Evolutionary conservation across 179 eudicot species (phyloP), one percentile per base, ranked within the genome.

Genomic region (Corrigiola litoralis): DNA sequence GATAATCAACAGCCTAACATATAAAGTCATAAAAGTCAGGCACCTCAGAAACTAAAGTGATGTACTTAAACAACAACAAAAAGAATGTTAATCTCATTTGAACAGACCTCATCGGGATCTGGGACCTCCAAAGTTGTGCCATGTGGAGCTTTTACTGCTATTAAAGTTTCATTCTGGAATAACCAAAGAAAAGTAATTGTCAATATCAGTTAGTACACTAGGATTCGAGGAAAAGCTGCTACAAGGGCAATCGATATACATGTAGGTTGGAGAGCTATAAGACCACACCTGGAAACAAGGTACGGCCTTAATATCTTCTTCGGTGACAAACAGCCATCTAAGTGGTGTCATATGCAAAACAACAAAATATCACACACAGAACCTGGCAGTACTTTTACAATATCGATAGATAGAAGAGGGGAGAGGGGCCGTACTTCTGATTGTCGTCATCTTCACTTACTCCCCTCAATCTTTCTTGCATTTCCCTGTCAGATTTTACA

Each of bases 141-240:
- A 77, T 90, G 97, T 17, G 98, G 98, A 74, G 98, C 98, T 79
- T 92, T 92, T 42, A 92, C 73, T 58, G 96, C 97, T 66, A 90
- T 85, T 72, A 90, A 77, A 41, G 97, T 90, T 80, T 88, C 95
- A 66, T 84, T 81, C 97, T 90, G 83, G 6, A 41, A 72, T 12
- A 65, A 63, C 63, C 48, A 62, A 21, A 48, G 7, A 69, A 32
- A 50, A 75, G 24, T 47, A 50, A 38, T 63, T 11, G 18, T 4
- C 31, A 14, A 16, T 28, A 57, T 50, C 67, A 62, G 32, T 40
- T 24, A 72, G 49, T 29, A 44, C n/a, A 41, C 23, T 38, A 4
- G 65, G 34, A 37, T 21, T n/a, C 29, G 37, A 48, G 51, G 36
- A 58, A 62, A 33, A 24, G 34, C 58, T 33, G 31, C 63, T 55